Evolutionary conservation across 2,329 filamentous ascomycete genomes (phyloP), one percentile per base, ranked within the genome.

Genomic region (Pestalotiopsis sp.): DNA sequence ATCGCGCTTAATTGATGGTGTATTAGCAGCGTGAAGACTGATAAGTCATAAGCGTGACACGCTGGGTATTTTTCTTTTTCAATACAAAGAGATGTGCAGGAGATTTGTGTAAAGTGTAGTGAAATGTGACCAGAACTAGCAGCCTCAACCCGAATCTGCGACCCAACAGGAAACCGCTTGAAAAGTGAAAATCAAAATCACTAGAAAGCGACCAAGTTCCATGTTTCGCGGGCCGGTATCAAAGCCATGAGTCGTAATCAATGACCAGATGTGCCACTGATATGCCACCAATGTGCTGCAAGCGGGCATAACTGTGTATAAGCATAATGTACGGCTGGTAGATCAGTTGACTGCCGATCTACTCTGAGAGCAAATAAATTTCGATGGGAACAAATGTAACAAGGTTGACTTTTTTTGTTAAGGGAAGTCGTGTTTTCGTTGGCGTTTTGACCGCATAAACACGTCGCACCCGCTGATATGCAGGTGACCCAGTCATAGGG

Each of bases 351-450:
- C 39, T 35, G 58, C 30, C 58, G 17, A 39, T 61, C 24, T 61
- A 38, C 58, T 61, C 13, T n/a, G 58, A 61, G 26, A n/a, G 30
- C 44, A 20, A 52, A 52, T 52, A n/a, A 61, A 39, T 61, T 35
- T 35, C 17, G 22, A 9, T 59, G 57, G 26, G 56, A 58, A 26
- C 10, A 58, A 39, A 5, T 26, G 58, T n/a, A 4, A 52, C 9
- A 52, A 61, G 38, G 65, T 38, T 58, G 58, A 59, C 30, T 59
- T 66, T 66, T 22, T 40, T n/a, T 48, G 65, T 63, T 60, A 14
- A 40, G 17, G 11, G 17, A 38, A 65, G 40, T 68, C 67, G 67
- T 68, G 64, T 68, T 66, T 65, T 68, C 67, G 60, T 68, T 66
- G 44, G 58, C 55, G 59, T 61, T 66, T 48, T 48, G 63, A 64